Evolutionary conservation across 371 early-diverging fungal species (phyloP).

Genomic region (Circinella umbellata): DNA sequence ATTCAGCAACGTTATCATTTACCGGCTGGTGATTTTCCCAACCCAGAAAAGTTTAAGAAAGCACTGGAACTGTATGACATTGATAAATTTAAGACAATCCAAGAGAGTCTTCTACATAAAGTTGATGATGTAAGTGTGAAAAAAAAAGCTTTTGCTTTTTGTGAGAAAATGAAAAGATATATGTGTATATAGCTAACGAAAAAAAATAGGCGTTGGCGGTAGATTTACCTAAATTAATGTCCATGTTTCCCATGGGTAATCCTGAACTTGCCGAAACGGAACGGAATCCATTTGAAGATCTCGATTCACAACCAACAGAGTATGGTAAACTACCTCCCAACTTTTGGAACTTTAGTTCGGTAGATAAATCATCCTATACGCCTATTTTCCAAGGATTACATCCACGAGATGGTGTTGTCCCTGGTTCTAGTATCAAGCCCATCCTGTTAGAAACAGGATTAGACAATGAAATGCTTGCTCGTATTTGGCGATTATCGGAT

Average conservation of each 20-base stretch:
- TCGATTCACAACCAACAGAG: slow-evolving; percentile 14
- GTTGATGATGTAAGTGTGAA: slow-evolving; percentile 57
- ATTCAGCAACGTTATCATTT: slow-evolving; percentile 72
- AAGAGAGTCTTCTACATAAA: slow-evolving; percentile 59
- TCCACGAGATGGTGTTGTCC: slow-evolving; percentile 63
- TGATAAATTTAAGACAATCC: slow-evolving; percentile 77
- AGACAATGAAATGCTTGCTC: slow-evolving; percentile 56
- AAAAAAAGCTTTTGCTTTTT: too few species aligned
- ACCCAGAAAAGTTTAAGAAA: slow-evolving; percentile 64
- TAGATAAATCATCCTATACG: slow-evolving; percentile 46
- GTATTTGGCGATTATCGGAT: slow-evolving; percentile 73
- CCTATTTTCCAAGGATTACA: slow-evolving; percentile 29
- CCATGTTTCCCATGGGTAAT: slow-evolving; percentile 40
- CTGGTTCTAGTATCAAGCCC: slow-evolving; percentile 62
- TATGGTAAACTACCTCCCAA: slow-evolving; percentile 35
- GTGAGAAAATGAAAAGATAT: neutral
- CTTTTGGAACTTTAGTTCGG: slow-evolving; percentile 54
- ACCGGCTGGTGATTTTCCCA: slow-evolving; percentile 78
- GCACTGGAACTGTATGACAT: slow-evolving; percentile 73
- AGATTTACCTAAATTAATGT: slow-evolving; percentile 44
- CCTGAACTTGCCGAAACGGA: slow-evolving; percentile 37
- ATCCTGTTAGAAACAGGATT: slow-evolving; percentile 61
- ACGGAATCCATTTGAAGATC: slow-evolving; percentile 38
- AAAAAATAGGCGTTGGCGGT: slow-evolving; percentile 26
- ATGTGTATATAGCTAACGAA: neutral